Evolutionary conservation across 352 stramenopile genomes (phyloP).

Genomic region (Pythium monospermum): DNA sequence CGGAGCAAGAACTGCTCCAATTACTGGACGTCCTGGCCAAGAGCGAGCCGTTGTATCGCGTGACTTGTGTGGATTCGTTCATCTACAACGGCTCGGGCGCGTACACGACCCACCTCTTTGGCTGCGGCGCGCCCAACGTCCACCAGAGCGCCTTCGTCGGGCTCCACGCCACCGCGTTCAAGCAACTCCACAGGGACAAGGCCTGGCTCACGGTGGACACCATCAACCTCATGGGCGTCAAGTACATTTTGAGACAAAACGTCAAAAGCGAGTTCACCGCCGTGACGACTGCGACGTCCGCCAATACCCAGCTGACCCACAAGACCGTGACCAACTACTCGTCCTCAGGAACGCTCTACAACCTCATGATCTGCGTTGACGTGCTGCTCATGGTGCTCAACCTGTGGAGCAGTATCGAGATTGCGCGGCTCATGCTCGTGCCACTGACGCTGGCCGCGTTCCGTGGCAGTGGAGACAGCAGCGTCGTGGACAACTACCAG

Average conservation of each 20-base stretch:
- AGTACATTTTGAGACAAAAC: slow-evolving; percentile 20
- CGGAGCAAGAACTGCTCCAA: slow-evolving; percentile 27
- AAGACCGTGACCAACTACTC: slow-evolving; percentile 34
- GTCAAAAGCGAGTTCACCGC: slow-evolving; percentile 21
- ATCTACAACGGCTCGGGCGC: slow-evolving; percentile 17
- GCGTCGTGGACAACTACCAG: slow-evolving; percentile 27
- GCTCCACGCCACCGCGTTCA: slow-evolving; percentile 10
- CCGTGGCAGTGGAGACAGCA: slow-evolving; percentile 11
- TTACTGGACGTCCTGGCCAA: slow-evolving; percentile 53
- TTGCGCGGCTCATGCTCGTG: slow-evolving; percentile 26
- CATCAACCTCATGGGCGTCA: slow-evolving; percentile 18
- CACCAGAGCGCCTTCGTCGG: slow-evolving; percentile 16
- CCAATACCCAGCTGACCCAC: slow-evolving; percentile 28
- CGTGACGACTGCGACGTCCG: slow-evolving; percentile 27
- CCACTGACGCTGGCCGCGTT: slow-evolving; percentile 25
- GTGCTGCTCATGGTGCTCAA: slow-evolving; percentile 31
- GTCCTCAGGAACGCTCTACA: slow-evolving; percentile 42
- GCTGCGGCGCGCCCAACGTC: slow-evolving; percentile 12
- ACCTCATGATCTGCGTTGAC: slow-evolving; percentile 34
- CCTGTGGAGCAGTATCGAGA: slow-evolving; percentile 28
- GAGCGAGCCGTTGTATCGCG: slow-evolving; percentile 31
- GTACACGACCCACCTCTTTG: slow-evolving; percentile 33
- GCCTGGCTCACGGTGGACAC: slow-evolving; percentile 19
- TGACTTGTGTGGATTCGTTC: slow-evolving; percentile 53
- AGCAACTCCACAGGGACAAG: slow-evolving; percentile 6